These are phyloP conservation scores for Mortierella sp. DNA, from an alignment of 371 early-diverging fungal genomes.

Conservation along the genomic window DNA sequence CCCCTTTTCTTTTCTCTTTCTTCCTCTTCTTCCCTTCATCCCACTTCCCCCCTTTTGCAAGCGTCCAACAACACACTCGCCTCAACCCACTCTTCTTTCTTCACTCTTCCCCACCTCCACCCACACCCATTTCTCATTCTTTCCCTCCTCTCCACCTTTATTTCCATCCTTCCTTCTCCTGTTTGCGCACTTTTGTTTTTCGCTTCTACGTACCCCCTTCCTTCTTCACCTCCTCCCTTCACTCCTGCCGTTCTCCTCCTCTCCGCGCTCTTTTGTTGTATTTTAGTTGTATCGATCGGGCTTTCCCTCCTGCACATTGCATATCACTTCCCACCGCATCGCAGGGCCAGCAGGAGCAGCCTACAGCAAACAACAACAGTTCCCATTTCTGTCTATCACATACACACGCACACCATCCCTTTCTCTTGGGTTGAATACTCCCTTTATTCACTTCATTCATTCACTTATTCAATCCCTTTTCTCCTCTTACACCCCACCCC, in stretches of 20 bases:
- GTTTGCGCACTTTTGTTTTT: conserved; percentile 2
- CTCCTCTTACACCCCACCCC: neutral
- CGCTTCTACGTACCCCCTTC: neutral
- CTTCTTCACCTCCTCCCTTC: neutral
- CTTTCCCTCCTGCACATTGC: conserved; percentile 1
- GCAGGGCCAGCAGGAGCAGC: neutral
- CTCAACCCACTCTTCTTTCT: neutral
- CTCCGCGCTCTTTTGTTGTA: neutral
- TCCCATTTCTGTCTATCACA: neutral
- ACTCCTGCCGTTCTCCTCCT: neutral
- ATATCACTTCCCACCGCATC: neutral
- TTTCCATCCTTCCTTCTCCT: neutral
- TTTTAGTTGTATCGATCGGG: neutral
- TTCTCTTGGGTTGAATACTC: conserved; percentile 1
- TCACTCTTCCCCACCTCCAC: neutral
- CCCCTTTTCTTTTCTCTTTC: neutral
- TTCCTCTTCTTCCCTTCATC: neutral
- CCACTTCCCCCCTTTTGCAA: neutral
- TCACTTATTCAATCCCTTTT: neutral
- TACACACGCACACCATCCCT: neutral
- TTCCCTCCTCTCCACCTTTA: neutral
- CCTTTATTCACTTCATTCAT: neutral
- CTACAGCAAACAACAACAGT: neutral
- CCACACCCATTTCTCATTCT: neutral
- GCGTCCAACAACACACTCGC: neutral